These are phyloP conservation scores for Mallotus japonicus DNA, from an alignment of 441 rosid species.

Conservation along the genomic window DNA sequence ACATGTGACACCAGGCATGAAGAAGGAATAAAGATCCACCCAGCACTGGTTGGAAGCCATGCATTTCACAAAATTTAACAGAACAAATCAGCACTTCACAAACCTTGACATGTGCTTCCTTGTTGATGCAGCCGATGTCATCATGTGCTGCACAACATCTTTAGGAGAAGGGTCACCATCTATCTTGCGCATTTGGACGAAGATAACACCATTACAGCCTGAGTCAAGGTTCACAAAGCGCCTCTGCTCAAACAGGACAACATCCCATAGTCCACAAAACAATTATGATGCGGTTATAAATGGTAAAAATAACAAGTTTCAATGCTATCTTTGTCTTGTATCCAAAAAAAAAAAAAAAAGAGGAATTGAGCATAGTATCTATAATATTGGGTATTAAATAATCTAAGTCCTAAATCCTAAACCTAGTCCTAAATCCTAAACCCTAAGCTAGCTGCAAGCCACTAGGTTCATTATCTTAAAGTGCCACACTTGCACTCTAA, in stretches of 20 bases:
- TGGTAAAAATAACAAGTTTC: neutral
- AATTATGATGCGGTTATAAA: neutral
- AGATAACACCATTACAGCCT: slow-evolving; percentile 79
- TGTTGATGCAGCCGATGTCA: slow-evolving; percentile 79
- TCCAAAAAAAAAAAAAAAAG: neutral
- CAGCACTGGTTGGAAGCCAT: neutral
- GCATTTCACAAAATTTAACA: slow-evolving; percentile 10
- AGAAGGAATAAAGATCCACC: neutral
- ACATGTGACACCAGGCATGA: neutral
- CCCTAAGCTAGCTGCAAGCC: neutral
- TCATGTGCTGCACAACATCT: slow-evolving; percentile 72
- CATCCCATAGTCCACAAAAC: neutral
- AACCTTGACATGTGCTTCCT: slow-evolving; percentile 95
- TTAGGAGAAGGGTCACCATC: slow-evolving; percentile 82
- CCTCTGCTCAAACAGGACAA: slow-evolving; percentile 48
- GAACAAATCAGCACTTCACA: slow-evolving; percentile 13
- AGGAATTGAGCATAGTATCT: neutral
- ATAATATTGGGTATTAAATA: neutral
- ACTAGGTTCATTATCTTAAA: neutral
- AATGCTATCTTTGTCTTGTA: neutral
- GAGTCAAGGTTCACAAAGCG: slow-evolving; percentile 76
- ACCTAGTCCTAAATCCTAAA: neutral
- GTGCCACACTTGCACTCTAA: neutral
- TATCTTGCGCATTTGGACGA: slow-evolving; percentile 85
- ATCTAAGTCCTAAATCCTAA: neutral